A percentile compares a stretch with the other conserved stretches of the same genome.
Evolutionary conservation across 495 filamentous ascomycete genomes (phyloP).

Genomic region (Astrothelium macrocarpum): DNA sequence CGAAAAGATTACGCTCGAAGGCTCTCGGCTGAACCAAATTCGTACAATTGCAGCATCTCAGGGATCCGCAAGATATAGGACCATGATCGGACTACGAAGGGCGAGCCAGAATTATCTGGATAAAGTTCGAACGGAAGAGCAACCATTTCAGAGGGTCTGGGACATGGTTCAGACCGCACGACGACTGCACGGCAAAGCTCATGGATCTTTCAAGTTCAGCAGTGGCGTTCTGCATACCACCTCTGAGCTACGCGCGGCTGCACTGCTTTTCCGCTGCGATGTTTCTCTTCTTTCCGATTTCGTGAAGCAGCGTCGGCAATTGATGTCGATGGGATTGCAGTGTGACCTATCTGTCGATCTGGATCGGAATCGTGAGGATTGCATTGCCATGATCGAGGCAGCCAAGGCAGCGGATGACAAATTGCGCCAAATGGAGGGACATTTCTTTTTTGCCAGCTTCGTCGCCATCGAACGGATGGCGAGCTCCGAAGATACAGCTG

Average conservation of each 20-base stretch:
- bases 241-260: slow-evolving; percentile 39
- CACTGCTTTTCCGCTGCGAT: slow-evolving; percentile 47
- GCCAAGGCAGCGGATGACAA: slow-evolving; percentile 20
- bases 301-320: slow-evolving; percentile 27
- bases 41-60: slow-evolving; percentile 2
- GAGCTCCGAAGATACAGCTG: neutral
- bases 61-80: slow-evolving; percentile 29
- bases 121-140: slow-evolving; percentile 44
- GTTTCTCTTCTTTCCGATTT: slow-evolving; percentile 49
- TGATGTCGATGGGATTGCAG: slow-evolving; percentile 7
- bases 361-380: slow-evolving; percentile 13
- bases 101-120: slow-evolving; percentile 36
- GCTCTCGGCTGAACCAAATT: slow-evolving; percentile 10
- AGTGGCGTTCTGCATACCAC: slow-evolving; percentile 39
- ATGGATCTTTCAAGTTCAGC: slow-evolving; percentile 36
- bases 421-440: slow-evolving; percentile 31
- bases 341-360: slow-evolving; percentile 19
- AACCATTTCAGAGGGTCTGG: slow-evolving; percentile 50
- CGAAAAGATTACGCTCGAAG: slow-evolving; percentile 20
- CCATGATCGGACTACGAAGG: slow-evolving; percentile 33
- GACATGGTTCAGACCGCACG: slow-evolving; percentile 43
- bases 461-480: slow-evolving; percentile 29
- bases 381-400: slow-evolving; percentile 21
- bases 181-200: slow-evolving; percentile 22
- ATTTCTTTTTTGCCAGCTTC: slow-evolving; percentile 33